Evolutionary conservation across 257 asterid genomes (phyloP).

Genomic region (Nicotiana tomentosiformis): DNA sequence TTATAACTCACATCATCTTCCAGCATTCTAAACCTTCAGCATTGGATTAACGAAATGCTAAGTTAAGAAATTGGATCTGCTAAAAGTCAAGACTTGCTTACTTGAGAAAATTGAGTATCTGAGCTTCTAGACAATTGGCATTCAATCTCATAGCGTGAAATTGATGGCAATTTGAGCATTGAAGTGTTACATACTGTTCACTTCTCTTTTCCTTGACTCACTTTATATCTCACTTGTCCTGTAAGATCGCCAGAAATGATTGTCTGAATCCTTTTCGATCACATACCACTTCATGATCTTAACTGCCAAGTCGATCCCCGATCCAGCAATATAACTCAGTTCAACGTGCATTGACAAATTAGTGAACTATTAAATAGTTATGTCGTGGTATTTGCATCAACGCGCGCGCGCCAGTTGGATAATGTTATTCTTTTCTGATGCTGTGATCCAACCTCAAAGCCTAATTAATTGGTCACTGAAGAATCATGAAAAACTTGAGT

Average conservation of each 20-base stretch:
- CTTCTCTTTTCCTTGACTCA: neutral
- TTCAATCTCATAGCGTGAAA: neutral
- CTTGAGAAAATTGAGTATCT: neutral
- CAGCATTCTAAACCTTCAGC: neutral
- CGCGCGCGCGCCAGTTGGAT: neutral
- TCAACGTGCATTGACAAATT: neutral
- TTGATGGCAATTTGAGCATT: neutral
- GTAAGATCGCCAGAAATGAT: neutral
- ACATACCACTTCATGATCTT: neutral
- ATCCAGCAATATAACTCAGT: neutral
- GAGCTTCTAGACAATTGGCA: neutral
- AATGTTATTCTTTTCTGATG: neutral
- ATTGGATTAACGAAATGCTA: conserved; percentile 6
- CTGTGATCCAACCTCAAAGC: neutral
- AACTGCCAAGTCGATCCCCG: neutral
- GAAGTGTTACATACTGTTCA: neutral
- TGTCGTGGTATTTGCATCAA: neutral
- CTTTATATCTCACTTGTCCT: neutral
- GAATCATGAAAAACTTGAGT: neutral
- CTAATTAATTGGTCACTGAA: neutral
- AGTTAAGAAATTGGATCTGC: neutral
- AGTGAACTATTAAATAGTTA: neutral
- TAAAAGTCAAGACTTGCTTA: neutral
- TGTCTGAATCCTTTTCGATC: neutral
- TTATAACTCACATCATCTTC: conserved; percentile 5